phyloP scores from a whole-genome alignment of 176 grass and related monocot genomes.

The Avena insularis region DNA sequence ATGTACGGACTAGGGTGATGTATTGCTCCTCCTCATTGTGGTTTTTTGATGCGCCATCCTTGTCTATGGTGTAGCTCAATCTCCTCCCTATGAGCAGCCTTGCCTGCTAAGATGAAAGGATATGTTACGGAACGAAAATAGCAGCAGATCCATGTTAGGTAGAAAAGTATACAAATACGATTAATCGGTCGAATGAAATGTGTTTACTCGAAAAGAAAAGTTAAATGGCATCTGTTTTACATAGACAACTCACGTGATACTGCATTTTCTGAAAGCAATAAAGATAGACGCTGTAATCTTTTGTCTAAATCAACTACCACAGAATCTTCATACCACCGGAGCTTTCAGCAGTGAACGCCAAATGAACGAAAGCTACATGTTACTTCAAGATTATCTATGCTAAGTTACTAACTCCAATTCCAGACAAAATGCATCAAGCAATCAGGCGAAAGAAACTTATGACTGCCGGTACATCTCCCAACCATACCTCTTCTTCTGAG shows the following conservation, averaged over 20 bases:
- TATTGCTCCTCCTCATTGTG: slow-evolving; percentile 61
- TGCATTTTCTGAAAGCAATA: not conserved
- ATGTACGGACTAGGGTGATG: slow-evolving; percentile 70
- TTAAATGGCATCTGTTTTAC: slow-evolving; percentile 8
- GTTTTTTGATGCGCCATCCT: slow-evolving; percentile 40
- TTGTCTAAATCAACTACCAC: slow-evolving; percentile 19
- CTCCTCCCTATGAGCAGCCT: slow-evolving; percentile 72
- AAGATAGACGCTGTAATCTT: not conserved
- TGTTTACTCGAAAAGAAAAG: slow-evolving; percentile 13
- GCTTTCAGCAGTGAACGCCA: slow-evolving; percentile 32
- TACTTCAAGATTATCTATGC: slow-evolving; percentile 3
- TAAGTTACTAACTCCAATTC: not conserved
- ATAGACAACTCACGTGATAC: not conserved
- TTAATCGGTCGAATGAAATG: slow-evolving; percentile 9
- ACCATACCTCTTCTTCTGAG: slow-evolving; percentile 69
- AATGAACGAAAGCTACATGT: slow-evolving; percentile 23
- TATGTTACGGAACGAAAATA: not conserved
- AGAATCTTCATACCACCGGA: not conserved
- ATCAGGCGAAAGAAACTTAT: not conserved
- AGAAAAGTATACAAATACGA: not conserved
- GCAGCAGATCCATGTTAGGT: not conserved
- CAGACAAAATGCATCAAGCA: not conserved
- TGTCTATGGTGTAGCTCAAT: slow-evolving; percentile 71
- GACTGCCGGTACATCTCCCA: not conserved
- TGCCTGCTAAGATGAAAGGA: slow-evolving; percentile 47